Base-by-base conservation (phyloP, 1,284 basidiomycete genomes). In the Termitomyces sp. region DNA sequence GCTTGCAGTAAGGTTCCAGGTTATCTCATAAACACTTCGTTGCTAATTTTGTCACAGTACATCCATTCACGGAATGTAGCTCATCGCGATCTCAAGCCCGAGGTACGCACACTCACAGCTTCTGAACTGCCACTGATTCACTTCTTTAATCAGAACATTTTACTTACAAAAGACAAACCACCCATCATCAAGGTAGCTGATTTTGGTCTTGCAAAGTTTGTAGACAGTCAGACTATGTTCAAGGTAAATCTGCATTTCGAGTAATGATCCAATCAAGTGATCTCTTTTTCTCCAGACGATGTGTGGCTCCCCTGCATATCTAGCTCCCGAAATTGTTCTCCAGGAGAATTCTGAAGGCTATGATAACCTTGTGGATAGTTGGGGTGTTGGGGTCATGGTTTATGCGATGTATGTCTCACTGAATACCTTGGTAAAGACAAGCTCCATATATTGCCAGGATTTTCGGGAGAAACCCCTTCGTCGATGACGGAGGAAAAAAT, bases 351-450 rank as follows among this genome's bases (percentile, higher is more conserved):
- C 77, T n/a, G 73, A 81, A 43, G 91, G 92, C 1, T 97, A 97
- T 66, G 80, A 87, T 63, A 81, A 86, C 53, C 73, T 87, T 12
- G 94, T 96, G 44, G 94, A 98, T 67, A 92, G 90, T 60, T 98
- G 92, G 92, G 93, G 91, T 45, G 82, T 93, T 19, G 94, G 94
- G 4, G 92, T 95, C n/a, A 95, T 97, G 49, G 81, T 95, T 1
- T 97, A 85, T 62, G 83, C 85, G 39, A 92, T 92, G 90, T 91
- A 65, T 57, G 82, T 67, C 7, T 36, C 24, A 42, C 3, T 10
- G 9, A 43, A 47, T 12, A 41, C 45, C 34, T 47, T 40, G 30
- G 50, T 46, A 30, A 12, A 31, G 12, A 42, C 46, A 54, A 40
- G 64, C 31, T 58, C 36, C 26, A 28, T 44, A n/a, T 45, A 9